Percentiles rank a stretch among this genome's conserved stretches.
These are phyloP conservation scores for Urostyla sp. DNA, from an alignment of 73 alveolate genomes.

Conservation along the genomic window DNA sequence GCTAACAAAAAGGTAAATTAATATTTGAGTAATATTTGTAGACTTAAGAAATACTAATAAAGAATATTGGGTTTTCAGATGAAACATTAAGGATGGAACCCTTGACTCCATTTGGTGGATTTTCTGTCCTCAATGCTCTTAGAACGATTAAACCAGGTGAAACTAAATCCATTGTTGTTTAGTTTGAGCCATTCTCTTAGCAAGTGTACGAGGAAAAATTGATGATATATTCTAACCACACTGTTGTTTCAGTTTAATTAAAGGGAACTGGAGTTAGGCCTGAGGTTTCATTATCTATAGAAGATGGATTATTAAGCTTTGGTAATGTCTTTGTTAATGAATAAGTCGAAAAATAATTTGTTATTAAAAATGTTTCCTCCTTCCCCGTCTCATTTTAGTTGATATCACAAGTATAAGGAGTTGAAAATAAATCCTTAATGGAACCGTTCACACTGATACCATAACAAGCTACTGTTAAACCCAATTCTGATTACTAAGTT, in stretches of 20 bases:
- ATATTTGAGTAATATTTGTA: slow-evolving; percentile 1
- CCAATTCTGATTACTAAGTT: slow-evolving; percentile 78
- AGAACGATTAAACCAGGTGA: slow-evolving; percentile 93
- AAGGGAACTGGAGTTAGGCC: slow-evolving; percentile 98
- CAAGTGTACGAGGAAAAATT: slow-evolving; percentile 93
- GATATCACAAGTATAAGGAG: slow-evolving; percentile 82
- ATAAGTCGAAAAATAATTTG: slow-evolving; percentile 86
- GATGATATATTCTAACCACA: slow-evolving; percentile 79
- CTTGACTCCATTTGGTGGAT: slow-evolving; percentile 92
- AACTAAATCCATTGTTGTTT: slow-evolving; percentile 85
- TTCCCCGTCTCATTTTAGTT: slow-evolving; percentile 91
- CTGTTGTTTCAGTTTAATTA: slow-evolving; percentile 87
- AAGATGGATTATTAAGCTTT: slow-evolving; percentile 87
- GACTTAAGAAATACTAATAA: slow-evolving; percentile 84
- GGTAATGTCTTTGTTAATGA: slow-evolving; percentile 92
- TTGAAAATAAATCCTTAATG: slow-evolving; percentile 83
- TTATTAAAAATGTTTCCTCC: slow-evolving; percentile 83
- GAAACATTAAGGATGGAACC: slow-evolving; percentile 90
- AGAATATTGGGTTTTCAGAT: slow-evolving; percentile 82
- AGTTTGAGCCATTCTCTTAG: slow-evolving; percentile 92
- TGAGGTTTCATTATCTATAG: slow-evolving; percentile 85
- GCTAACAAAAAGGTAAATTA: slow-evolving; percentile 70
- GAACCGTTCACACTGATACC: slow-evolving; percentile 92
- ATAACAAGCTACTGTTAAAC: slow-evolving; percentile 89
- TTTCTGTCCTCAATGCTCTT: slow-evolving; percentile 92